Evolutionary conservation across 805 yeast genomes (phyloP).

Genomic region (Saccharomycopsis fodiens): DNA sequence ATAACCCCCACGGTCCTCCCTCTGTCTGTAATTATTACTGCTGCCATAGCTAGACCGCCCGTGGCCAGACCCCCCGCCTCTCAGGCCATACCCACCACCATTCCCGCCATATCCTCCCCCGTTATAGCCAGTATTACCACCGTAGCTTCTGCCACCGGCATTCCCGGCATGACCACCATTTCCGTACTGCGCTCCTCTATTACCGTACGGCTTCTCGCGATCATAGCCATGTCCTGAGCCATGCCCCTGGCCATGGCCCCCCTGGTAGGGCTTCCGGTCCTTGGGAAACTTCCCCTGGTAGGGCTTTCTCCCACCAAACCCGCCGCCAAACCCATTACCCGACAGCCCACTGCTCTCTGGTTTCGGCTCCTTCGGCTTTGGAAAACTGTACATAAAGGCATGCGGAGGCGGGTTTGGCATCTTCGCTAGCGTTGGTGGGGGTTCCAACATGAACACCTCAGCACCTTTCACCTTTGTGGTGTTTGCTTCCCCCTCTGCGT

Average conservation of each 20-base stretch:
- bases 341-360: too few species aligned
- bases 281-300: too few species aligned
- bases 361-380: too few species aligned
- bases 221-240: neutral
- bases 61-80: neutral
- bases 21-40: neutral
- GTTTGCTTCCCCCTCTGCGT: neutral
- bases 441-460: constrained; percentile 5
- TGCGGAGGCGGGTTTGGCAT: constrained; percentile 21
- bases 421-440: constrained; percentile 14
- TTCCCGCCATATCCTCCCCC: neutral
- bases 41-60: neutral
- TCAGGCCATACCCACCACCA: too few species aligned
- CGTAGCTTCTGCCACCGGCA: neutral
- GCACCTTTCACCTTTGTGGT: neutral
- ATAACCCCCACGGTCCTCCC: neutral
- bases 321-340: too few species aligned
- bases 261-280: neutral
- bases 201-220: too few species aligned
- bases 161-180: neutral
- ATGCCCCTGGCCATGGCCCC: neutral
- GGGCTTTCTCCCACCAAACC: too few species aligned
- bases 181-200: too few species aligned
- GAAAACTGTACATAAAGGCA: too few species aligned
- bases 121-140: neutral